These are phyloP conservation scores for Sisymbrium irio DNA, from an alignment of 345 rosid genomes.

Conservation along the genomic window DNA sequence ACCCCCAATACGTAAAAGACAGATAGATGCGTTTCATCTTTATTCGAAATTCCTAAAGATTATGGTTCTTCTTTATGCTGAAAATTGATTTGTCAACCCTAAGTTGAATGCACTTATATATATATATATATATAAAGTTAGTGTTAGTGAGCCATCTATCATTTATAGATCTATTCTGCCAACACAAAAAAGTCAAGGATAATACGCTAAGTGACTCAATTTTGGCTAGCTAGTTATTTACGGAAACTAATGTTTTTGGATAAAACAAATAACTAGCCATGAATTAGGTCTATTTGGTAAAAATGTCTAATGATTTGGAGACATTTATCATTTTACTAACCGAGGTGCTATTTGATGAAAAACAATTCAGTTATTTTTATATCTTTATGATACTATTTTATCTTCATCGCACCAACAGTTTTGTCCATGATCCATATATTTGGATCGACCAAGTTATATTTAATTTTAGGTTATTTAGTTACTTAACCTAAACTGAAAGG, in stretches of 20 bases:
- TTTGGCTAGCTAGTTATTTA: no score
- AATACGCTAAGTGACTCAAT: neutral
- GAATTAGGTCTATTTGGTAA: neutral
- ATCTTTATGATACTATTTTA: no score
- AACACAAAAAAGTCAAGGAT: neutral
- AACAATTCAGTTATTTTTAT: neutral
- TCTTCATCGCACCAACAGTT: no score
- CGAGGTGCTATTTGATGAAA: neutral
- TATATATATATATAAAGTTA: neutral
- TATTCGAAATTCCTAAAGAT: neutral
- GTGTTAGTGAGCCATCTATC: neutral
- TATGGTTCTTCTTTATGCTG: neutral
- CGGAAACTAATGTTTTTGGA: neutral
- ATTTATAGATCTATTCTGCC: neutral
- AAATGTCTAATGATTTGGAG: neutral
- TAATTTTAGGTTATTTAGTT: neutral
- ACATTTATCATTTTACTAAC: neutral
- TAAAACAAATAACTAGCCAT: neutral
- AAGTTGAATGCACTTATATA: neutral
- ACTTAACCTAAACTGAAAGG: neutral
- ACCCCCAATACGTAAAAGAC: neutral
- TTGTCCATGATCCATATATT: neutral
- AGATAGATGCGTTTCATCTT: neutral
- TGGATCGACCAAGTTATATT: neutral
- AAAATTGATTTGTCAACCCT: neutral